phyloP scores from a whole-genome alignment of 2,329 filamentous ascomycete species.

The Fusarium nodosum region DNA sequence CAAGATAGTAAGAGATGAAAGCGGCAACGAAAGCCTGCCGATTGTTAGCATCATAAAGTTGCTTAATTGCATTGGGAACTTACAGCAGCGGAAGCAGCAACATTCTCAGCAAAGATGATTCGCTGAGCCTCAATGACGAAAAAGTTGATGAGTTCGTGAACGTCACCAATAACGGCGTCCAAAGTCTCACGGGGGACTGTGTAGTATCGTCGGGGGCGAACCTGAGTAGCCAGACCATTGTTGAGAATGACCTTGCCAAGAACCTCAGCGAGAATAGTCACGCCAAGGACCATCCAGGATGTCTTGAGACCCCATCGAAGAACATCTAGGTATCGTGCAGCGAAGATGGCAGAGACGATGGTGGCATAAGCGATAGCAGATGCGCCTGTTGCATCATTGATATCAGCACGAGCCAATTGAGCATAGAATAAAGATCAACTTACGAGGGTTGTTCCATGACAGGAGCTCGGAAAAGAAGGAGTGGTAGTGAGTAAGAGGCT shows the following conservation, averaged over 20 bases:
- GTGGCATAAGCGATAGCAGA: constrained; percentile 74
- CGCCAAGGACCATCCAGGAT: constrained; percentile 72
- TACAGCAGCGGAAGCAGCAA: constrained; percentile 71
- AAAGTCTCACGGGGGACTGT: constrained; percentile 74
- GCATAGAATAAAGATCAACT: constrained; percentile 49
- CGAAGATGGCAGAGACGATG: constrained; percentile 71
- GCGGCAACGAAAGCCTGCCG: constrained; percentile 69
- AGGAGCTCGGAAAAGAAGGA: constrained; percentile 78
- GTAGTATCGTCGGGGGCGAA: constrained; percentile 77
- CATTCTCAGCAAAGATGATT: constrained; percentile 76
- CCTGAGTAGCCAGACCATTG: constrained; percentile 73
- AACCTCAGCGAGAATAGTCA: constrained; percentile 72
- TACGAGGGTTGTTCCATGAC: constrained; percentile 77
- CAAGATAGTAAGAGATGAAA: constrained; percentile 76
- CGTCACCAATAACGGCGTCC: constrained; percentile 71
- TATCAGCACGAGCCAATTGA: constrained; percentile 32
- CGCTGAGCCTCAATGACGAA: constrained; percentile 78
- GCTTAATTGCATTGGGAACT: constrained; percentile 52
- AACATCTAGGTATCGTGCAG: constrained; percentile 74
- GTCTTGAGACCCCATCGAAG: constrained; percentile 75
- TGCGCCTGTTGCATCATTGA: constrained; percentile 61
- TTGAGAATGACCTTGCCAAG: constrained; percentile 72
- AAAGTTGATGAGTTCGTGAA: constrained; percentile 79
- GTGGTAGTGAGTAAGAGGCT: constrained; percentile 77
- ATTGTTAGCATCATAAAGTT: constrained; percentile 31